Base-by-base conservation (phyloP, 31 red algal genomes). In the Endocladia muricata region DNA sequence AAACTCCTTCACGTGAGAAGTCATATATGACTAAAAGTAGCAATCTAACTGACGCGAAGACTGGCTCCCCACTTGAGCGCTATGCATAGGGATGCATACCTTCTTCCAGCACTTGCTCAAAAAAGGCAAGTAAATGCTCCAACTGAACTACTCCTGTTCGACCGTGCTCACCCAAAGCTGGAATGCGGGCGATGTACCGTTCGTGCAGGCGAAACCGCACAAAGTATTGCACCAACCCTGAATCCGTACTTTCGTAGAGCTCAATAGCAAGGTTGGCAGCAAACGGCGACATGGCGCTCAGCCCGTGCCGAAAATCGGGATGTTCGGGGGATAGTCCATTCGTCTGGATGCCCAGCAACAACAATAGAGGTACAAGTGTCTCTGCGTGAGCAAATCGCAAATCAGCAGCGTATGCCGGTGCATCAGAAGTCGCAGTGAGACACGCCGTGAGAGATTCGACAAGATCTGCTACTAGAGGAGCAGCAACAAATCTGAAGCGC, bases 311-410 rank as follows among this genome's bases (percentile, higher is more conserved):
- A 22, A 42, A 78, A 15, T 79, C 37, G 4, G 84, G 66, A 13
- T 68, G 33, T 6, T 70, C 21, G 17, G 13, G 64, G 3, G 58
- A 31, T 39, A 85, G 33, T 39, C 82, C 82, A 44, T 85, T 85
- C 19, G 44, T 40, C 3, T 71, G 47, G 48, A 91, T 91, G 29
- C 88, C 88, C 7, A 91, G 73, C 48, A 91, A 37, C 49, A 91
- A 49, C 3, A 82, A 52, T 37, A 91, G 43, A 19, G 88, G 88
- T 28, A 91, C 88, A 8, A 91, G 79, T 15, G 88, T 83, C 37
- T 91, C 88, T 4, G 88, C 88, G 51, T 91, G 88, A 3, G 88
- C 77, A 71, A 91, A 91, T 35, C 77, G 70, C 49, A 91, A 41
- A 65, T 91, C 88, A 9, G 78, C 77, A 29, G 79, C 88, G 37